These are phyloP conservation scores for Metarhizium album DNA, from an alignment of 2,329 filamentous ascomycete genomes.

Conservation along the genomic window DNA sequence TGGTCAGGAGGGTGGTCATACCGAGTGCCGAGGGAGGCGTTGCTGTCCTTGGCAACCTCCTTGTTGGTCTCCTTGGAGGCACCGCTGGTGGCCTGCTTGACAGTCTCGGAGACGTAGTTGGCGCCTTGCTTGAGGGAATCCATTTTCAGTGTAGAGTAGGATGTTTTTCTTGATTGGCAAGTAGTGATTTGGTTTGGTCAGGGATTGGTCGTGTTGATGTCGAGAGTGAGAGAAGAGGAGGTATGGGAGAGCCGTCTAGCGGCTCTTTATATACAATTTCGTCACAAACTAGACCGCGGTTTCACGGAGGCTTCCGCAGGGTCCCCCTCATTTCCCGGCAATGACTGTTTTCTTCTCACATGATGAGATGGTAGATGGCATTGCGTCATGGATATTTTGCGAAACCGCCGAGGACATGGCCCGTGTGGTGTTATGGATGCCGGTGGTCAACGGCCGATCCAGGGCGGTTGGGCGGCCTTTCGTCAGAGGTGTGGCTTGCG, in stretches of 20 bases:
- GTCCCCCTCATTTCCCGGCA: not conserved
- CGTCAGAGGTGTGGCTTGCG: not conserved
- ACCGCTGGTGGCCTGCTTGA: conserved; percentile 44
- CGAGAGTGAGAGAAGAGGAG: not conserved
- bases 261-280: conserved; percentile 7
- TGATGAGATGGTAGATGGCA: not conserved
- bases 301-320: not conserved
- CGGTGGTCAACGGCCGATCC: too few species aligned
- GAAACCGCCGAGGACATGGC: too few species aligned
- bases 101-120: conserved; percentile 55
- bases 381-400: conserved; percentile 1
- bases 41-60: conserved; percentile 51
- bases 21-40: conserved; percentile 43
- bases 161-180: conserved; percentile 2
- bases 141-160: conserved; percentile 25
- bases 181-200: too few species aligned
- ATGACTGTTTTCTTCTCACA: not conserved
- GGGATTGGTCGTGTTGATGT: too few species aligned
- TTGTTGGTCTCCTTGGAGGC: conserved; percentile 62
- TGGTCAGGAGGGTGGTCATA: conserved; percentile 19
- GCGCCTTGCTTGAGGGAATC: conserved; percentile 48
- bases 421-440: too few species aligned
- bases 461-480: too few species aligned
- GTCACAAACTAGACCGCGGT: not conserved
- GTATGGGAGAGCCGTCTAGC: not conserved